Conservation (phyloP, 768 basidiomycete species). For the Lepiota venenata region DNA sequence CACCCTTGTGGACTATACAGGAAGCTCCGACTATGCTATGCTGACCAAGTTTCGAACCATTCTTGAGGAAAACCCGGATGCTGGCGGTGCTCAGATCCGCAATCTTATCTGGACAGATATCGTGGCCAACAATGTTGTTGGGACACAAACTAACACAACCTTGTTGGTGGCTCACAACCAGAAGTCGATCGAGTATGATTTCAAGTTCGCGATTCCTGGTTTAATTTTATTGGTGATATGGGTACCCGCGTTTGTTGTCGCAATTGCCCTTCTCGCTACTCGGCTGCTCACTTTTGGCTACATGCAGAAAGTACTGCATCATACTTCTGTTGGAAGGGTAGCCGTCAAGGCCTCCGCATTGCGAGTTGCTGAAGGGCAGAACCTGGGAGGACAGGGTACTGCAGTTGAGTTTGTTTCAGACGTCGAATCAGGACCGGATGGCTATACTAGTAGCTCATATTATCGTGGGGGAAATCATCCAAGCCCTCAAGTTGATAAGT, state of each 20-base stretch:
- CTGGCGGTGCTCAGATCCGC: background rate
- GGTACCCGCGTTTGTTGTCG: background rate
- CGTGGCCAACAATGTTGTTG: background rate
- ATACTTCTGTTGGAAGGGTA: background rate
- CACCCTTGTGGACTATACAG: background rate
- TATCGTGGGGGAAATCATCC: too few species aligned
- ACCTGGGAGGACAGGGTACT: too few species aligned
- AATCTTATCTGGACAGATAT: background rate
- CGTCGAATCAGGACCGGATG: too few species aligned
- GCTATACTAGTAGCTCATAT: too few species aligned
- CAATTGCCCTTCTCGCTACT: background rate
- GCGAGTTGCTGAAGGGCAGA: background rate
- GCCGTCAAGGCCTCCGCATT: background rate
- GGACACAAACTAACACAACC: background rate
- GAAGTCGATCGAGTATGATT: background rate
- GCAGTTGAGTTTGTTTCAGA: too few species aligned
- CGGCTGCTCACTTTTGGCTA: background rate
- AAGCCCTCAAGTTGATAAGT: too few species aligned
- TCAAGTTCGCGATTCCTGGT: background rate
- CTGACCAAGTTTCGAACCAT: background rate
- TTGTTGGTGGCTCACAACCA: background rate
- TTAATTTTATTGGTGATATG: background rate
- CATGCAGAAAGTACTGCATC: background rate
- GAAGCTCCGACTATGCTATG: background rate
- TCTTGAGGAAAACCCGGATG: background rate